phyloP scores from a whole-genome alignment of 1,284 basidiomycete species.

The Phlebopus sp. region DNA sequence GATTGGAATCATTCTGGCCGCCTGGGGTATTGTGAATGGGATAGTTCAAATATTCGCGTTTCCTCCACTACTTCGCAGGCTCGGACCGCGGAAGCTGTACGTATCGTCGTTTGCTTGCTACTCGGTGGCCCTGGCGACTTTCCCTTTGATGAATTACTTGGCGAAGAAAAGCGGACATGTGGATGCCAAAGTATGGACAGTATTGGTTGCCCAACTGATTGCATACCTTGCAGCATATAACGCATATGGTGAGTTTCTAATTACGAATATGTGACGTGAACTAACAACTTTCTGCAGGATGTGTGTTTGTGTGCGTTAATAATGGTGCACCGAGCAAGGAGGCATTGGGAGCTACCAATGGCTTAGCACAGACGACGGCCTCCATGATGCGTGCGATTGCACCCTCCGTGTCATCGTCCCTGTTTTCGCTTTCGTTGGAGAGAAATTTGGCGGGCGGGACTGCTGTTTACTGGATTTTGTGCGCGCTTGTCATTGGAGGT shows the following conservation, averaged over 20 bases:
- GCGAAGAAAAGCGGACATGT: constrained; percentile 20
- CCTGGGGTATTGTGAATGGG: constrained; percentile 30
- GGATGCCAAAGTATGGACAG: constrained; percentile 17
- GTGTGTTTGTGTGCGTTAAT: constrained; percentile 29
- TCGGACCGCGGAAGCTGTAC: constrained; percentile 27
- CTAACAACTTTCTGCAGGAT: constrained; percentile 16
- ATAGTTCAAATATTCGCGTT: constrained; percentile 26
- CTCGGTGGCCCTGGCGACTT: constrained; percentile 19
- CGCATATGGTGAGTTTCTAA: constrained; percentile 7
- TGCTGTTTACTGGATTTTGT: constrained; percentile 27
- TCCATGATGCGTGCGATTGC: constrained; percentile 50
- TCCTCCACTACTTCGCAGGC: constrained; percentile 19
- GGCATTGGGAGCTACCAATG: constrained; percentile 48
- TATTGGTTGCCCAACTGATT: constrained; percentile 12
- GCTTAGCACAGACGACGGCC: constrained; percentile 51
- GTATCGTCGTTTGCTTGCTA: constrained; percentile 15
- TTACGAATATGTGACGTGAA: not conserved
- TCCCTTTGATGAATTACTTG: constrained; percentile 24
- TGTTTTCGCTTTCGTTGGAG: constrained; percentile 34
- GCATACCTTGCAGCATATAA: constrained; percentile 2
- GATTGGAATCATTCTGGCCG: constrained; percentile 32
- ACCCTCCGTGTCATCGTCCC: constrained; percentile 38
- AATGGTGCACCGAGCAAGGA: constrained; percentile 32
- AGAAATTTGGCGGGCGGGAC: constrained; percentile 29
- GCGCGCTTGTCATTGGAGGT: not conserved